Evolutionary conservation across 768 basidiomycete species (phyloP), one percentile per base, ranked within the genome.

Genomic region (Chlorophyllum brunneum): DNA sequence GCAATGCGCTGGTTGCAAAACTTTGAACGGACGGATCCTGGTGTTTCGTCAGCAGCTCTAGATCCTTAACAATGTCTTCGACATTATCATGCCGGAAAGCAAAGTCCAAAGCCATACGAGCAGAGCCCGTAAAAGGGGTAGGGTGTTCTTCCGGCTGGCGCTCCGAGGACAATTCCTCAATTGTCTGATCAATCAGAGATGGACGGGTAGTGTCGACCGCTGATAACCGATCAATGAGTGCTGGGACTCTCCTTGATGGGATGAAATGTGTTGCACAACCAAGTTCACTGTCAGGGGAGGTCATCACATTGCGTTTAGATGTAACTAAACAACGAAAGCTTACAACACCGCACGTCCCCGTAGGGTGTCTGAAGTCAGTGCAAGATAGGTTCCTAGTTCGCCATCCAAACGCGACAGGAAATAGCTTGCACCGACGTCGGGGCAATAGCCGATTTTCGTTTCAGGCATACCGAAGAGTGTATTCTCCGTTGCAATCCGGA

Each of bases 391-490:
- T 36, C 97, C 97, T 39, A 98, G 63, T 58, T 92, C 76, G 9
- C 97, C 97, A 63, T 99, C 97, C 55, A 98, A 70, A 57, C 86
- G 81, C 31, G 93, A 85, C 44, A 99, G 73, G 73, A 93, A 95
- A 71, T 82, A 90, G 60, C 82, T 93, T 24, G 86, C 88, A 16
- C 97, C 97, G 22, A 99, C 95, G 68, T 99, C 95, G 24, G 95
- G 95, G 57, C 72, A 83, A 64, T 90, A 92, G 38, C 88, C 89
- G 61, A 94, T 93, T 61, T 88, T 89, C 10, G 90, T 93, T 72
- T 99, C 97, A 13, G 97, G 97, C 97, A 98, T 98, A 5, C 93
- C 87, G 65, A 98, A 90, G 1, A 79, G 54, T 0, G 95, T 97
- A 23, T 88, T 88, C 66, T 95, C 93, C 2, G 95, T 98, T 3